Conservation (phyloP, 768 basidiomycete species). For the Amylocystis lapponica region DNA sequence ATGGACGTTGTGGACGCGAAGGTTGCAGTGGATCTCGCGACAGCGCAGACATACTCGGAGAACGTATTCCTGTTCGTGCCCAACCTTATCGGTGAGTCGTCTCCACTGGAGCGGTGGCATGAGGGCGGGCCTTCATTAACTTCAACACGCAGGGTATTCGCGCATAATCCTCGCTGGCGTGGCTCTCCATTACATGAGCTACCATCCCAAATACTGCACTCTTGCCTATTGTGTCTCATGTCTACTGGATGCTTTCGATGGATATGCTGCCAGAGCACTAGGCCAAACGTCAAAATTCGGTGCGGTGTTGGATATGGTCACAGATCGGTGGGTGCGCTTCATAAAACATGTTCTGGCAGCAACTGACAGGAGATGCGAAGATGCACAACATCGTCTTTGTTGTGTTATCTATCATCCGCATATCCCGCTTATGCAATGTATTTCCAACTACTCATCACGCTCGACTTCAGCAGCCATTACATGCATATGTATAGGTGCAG, state of each 20-base stretch:
- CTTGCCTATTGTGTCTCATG: slow-evolving; percentile 86
- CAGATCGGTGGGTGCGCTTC: slow-evolving; percentile 68
- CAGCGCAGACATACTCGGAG: slow-evolving; percentile 82
- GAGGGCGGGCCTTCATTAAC: too few relatives aligned
- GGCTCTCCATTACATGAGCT: slow-evolving; percentile 89
- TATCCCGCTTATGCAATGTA: slow-evolving; percentile 81
- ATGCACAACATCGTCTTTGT: slow-evolving; percentile 91
- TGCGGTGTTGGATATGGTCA: slow-evolving; percentile 98
- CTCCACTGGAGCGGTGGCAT: too few relatives aligned
- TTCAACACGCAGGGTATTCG: slow-evolving; percentile 77
- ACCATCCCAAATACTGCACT: slow-evolving; percentile 90
- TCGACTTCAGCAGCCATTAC: slow-evolving; percentile 98
- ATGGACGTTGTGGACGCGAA: slow-evolving; percentile 78
- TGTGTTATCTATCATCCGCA: slow-evolving; percentile 88
- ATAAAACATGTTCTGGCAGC: neutral
- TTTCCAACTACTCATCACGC: slow-evolving; percentile 93
- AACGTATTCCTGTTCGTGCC: slow-evolving; percentile 97
- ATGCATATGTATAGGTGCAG: slow-evolving; percentile 99
- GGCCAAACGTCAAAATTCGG: slow-evolving; percentile 96
- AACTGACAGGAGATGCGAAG: slow-evolving; percentile 35
- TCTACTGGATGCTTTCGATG: slow-evolving; percentile 92
- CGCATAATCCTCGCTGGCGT: slow-evolving; percentile 88
- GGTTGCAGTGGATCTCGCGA: slow-evolving; percentile 81
- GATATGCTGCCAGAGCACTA: slow-evolving; percentile 82
- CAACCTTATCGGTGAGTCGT: slow-evolving; percentile 81